These are phyloP conservation scores for Coriolopsis trogii DNA, from an alignment of 1,284 basidiomycete species.

Conservation along the genomic window DNA sequence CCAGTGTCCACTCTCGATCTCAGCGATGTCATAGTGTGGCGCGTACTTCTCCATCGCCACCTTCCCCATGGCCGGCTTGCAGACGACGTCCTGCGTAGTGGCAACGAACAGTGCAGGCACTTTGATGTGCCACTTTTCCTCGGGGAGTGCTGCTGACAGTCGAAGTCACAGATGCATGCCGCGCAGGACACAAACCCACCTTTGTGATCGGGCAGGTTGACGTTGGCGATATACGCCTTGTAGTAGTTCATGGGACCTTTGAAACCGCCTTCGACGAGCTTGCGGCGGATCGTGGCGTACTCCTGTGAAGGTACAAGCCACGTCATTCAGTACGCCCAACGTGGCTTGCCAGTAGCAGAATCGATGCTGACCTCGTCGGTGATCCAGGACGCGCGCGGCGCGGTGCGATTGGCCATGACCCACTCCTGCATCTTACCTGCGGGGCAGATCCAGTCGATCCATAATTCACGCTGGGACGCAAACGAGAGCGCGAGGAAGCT, in stretches of 20 bases:
- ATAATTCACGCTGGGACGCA: conserved; percentile 1
- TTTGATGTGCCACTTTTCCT: conserved; percentile 2
- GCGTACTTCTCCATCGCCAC: conserved; percentile 2
- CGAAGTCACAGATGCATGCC: too few relatives aligned
- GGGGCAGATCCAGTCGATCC: conserved; percentile 8
- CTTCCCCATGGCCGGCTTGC: conserved; percentile 4
- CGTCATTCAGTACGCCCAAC: too few relatives aligned
- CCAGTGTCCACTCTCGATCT: conserved; percentile 19
- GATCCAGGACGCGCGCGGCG: conserved; percentile 4
- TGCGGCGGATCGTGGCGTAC: conserved; percentile 2
- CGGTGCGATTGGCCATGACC: conserved; percentile 7
- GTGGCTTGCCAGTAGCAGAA: background rate
- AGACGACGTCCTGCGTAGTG: conserved; percentile 10
- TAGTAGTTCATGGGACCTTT: conserved; percentile 1
- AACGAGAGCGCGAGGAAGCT: conserved; percentile 19
- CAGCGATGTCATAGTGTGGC: conserved; percentile 14
- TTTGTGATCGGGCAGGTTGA: conserved; percentile 62
- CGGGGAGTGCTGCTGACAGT: conserved; percentile 12
- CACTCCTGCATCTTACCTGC: conserved; percentile 5
- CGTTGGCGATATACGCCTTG: conserved; percentile 25
- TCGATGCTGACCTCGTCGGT: conserved; percentile 4
- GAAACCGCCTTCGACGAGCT: background rate
- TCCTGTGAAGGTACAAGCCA: background rate
- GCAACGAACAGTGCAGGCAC: conserved; percentile 20
- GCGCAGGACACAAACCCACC: too few relatives aligned